A percentile compares a stretch with the other conserved stretches of the same genome.
phyloP scores from a whole-genome alignment of 352 stramenopile genomes.

The Phytopythium vexans region DNA sequence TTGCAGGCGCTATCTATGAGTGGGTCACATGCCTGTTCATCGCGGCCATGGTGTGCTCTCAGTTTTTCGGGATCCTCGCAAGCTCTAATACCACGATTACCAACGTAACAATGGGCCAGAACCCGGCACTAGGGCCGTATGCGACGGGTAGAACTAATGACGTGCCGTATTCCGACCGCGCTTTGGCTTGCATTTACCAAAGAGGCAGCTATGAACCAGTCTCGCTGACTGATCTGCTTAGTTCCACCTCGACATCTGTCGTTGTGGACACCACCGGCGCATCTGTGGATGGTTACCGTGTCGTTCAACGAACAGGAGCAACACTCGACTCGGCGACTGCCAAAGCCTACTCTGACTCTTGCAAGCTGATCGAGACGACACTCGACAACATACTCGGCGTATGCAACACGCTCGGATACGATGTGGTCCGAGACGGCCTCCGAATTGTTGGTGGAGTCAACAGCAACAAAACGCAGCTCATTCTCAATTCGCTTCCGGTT shows the following conservation, averaged over 20 bases:
- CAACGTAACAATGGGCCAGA: constrained; percentile 10
- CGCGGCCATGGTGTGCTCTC: constrained; percentile 17
- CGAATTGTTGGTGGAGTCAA: background rate
- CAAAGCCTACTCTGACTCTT: background rate
- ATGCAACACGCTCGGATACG: background rate
- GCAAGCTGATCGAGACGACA: no score
- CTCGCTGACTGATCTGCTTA: constrained; percentile 30
- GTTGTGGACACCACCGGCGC: constrained; percentile 1
- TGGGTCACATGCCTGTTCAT: constrained; percentile 23
- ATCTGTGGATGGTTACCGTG: constrained; percentile 1
- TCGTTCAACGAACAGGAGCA: background rate
- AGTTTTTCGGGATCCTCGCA: constrained; percentile 29
- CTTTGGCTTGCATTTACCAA: constrained; percentile 38
- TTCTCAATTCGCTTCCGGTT: constrained; percentile 9
- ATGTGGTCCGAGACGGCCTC: background rate
- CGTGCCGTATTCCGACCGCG: constrained; percentile 41
- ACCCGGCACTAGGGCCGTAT: constrained; percentile 10
- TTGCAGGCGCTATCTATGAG: no score
- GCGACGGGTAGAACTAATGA: constrained; percentile 36
- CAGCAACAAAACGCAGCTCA: background rate
- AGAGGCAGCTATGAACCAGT: constrained; percentile 28
- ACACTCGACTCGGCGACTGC: background rate
- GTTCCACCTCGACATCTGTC: constrained; percentile 1
- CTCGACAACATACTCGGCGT: no score
- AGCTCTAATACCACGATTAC: constrained; percentile 7